Percentiles rank a stretch among this genome's conserved stretches.
Conservation (phyloP, 345 rosid species). For the Rhizophora mangle region DNA sequence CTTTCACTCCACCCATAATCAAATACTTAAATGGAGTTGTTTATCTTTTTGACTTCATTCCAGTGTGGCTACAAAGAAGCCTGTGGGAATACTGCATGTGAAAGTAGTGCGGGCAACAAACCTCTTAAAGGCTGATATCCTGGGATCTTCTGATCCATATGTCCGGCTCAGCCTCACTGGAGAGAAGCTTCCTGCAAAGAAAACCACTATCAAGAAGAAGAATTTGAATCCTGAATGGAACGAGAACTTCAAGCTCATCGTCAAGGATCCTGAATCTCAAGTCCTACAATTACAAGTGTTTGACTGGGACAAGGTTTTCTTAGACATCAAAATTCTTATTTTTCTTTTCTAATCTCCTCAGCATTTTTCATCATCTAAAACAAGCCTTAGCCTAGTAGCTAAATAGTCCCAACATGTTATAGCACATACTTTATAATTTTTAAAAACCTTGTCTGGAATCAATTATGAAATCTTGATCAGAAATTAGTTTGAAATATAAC, state of each 20-base stretch:
- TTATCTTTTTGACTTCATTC: conserved; percentile 6
- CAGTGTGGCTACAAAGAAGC: conserved; percentile 61
- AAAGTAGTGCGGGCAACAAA: conserved; percentile 59
- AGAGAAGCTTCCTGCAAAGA: conserved; percentile 61
- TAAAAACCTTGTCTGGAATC: too few species aligned
- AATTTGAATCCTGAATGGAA: conserved; percentile 82
- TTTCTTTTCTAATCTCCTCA: background rate
- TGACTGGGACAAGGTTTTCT: conserved; percentile 78
- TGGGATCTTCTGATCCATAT: conserved; percentile 76
- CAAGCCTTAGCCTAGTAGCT: background rate
- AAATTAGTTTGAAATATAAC: too few species aligned
- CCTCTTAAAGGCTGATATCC: conserved; percentile 58
- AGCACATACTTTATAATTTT: too few species aligned
- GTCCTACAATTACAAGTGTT: conserved; percentile 61
- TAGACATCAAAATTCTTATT: background rate
- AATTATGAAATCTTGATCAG: too few species aligned
- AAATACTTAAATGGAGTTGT: background rate
- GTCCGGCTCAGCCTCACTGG: conserved; percentile 61
- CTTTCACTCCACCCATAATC: background rate
- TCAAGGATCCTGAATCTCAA: conserved; percentile 62
- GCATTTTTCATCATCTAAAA: background rate
- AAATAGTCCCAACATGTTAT: background rate
- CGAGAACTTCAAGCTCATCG: conserved; percentile 65
- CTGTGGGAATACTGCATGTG: conserved; percentile 71
- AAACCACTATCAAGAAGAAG: conserved; percentile 66